Base-by-base conservation (phyloP, 2,329 filamentous ascomycete species). In the Botrytis galanthina region DNA sequence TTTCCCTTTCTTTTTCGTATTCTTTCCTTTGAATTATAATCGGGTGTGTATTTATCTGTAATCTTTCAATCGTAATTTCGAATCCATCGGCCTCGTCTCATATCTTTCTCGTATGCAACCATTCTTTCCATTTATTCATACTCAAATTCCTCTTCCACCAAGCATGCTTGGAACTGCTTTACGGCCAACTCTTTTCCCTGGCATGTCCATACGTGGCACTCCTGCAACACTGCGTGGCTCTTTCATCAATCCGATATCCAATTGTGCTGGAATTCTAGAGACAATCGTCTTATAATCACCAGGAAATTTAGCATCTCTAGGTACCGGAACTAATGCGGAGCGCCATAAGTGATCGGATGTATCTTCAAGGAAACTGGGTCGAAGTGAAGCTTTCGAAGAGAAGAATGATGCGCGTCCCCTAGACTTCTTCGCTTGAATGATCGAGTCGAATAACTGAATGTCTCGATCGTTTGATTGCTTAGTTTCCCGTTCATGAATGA, bases 171-270 rank as follows among this genome's bases (percentile, higher is more conserved):
- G 81, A 2, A 82, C 80, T 12, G 80, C 80, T 71, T 82, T 82
- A 18, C 81, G 73, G 3, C 80, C 79, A 2, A 81, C 78, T 71
- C 76, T 75, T 73, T 80, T 81, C 0, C 79, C 79, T 20, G 80
- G 78, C 32, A 78, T 67, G 72, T 82, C 81, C 29, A 87, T 85
- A 48, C 88, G 84, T 37, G 94, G 94, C n/a, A 94, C 90, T 51
- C 95, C 95, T 81, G 97, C 94, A 57, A 97, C 95, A 75, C 93
- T 90, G 73, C 95, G 89, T 44, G 95, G 95, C 83, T 98, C 95
- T 81, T 94, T 93, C 94, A 98, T 97, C 64, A 98, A 85, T 22
- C 90, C 88, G 6, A 91, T 88, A 79, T 99, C 96, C 16, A 99
- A 87, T 80, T 93, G 95, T 12, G 93, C 90, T 8, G 96, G 96